phyloP scores from a whole-genome alignment of 1,284 basidiomycete species.

The Trametes polyzona region DNA sequence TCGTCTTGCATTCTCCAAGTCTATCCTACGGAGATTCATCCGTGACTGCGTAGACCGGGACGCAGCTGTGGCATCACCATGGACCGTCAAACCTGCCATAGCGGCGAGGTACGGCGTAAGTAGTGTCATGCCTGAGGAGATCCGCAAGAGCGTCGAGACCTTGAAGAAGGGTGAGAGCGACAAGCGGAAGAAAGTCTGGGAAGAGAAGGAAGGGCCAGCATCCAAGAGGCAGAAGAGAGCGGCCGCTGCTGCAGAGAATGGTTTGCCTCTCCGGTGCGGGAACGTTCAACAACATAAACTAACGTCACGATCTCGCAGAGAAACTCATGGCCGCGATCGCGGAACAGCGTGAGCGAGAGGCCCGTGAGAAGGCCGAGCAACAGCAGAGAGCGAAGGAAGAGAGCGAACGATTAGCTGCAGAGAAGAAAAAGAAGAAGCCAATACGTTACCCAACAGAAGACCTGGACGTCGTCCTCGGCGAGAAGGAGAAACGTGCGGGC shows the following conservation, averaged over 20 bases:
- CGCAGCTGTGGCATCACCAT: constrained; percentile 89
- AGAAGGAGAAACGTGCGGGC: constrained; percentile 80
- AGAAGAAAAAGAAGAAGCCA: constrained; percentile 88
- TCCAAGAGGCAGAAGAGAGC: constrained; percentile 77
- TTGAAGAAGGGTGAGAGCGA: constrained; percentile 88
- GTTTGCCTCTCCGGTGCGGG: constrained; percentile 41
- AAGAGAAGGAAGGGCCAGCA: constrained; percentile 78
- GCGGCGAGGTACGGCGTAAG: constrained; percentile 85
- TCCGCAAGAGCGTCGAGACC: constrained; percentile 76
- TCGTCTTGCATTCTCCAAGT: constrained; percentile 93
- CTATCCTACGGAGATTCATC: constrained; percentile 94
- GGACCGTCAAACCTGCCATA: constrained; percentile 89
- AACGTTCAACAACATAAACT: constrained; percentile 9
- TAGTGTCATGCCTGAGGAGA: constrained; percentile 83
- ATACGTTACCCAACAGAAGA: constrained; percentile 88
- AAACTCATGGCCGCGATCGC: constrained; percentile 44
- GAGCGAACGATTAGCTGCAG: constrained; percentile 67
- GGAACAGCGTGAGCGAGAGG: constrained; percentile 70
- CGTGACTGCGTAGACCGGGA: constrained; percentile 93
- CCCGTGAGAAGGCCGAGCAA: constrained; percentile 66
- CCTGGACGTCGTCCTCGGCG: constrained; percentile 75
- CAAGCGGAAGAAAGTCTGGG: constrained; percentile 87
- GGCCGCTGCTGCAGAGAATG: constrained; percentile 68
- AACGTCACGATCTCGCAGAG: constrained; percentile 29
- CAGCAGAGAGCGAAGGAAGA: constrained; percentile 71